phyloP scores from a whole-genome alignment of 495 filamentous ascomycete species.

The Podospora didyma region DNA sequence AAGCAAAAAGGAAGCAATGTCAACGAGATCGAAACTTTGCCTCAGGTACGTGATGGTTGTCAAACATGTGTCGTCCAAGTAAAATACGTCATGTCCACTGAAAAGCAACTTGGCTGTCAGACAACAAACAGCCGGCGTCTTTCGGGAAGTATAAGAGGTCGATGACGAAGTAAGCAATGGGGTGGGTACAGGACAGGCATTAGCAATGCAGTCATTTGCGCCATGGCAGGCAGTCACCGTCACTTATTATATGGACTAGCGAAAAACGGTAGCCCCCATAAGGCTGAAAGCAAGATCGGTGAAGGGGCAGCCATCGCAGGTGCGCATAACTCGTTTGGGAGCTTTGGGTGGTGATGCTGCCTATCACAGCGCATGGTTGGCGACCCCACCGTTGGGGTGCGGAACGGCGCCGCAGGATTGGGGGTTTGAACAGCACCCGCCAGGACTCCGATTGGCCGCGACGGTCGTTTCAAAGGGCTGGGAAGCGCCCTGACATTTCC shows the following conservation, averaged over 20 bases:
- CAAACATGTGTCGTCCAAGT: no score
- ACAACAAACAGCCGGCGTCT: no score
- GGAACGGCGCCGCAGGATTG: neutral
- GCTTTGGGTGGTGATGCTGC: slow-evolving; percentile 3
- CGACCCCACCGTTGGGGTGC: neutral
- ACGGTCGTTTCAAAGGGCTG: neutral
- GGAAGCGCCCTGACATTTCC: neutral
- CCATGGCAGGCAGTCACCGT: no score
- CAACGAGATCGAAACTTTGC: no score
- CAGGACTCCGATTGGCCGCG: neutral
- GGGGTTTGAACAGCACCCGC: neutral
- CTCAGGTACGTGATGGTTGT: no score
- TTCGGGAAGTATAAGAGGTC: no score
- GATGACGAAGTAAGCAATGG: no score
- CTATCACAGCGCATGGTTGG: neutral
- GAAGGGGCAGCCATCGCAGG: slow-evolving; percentile 21
- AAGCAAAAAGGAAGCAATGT: no score
- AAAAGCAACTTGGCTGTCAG: no score
- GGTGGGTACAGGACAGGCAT: no score
- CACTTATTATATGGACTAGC: neutral
- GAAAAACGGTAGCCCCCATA: neutral
- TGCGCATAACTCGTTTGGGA: slow-evolving; percentile 17
- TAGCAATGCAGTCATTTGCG: no score
- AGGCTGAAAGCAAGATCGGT: slow-evolving; percentile 14
- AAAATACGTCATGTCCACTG: no score